Evolutionary conservation across 345 rosid species (phyloP), one percentile per base, ranked within the genome.

Genomic region (Eucalyptus pauciflora): DNA sequence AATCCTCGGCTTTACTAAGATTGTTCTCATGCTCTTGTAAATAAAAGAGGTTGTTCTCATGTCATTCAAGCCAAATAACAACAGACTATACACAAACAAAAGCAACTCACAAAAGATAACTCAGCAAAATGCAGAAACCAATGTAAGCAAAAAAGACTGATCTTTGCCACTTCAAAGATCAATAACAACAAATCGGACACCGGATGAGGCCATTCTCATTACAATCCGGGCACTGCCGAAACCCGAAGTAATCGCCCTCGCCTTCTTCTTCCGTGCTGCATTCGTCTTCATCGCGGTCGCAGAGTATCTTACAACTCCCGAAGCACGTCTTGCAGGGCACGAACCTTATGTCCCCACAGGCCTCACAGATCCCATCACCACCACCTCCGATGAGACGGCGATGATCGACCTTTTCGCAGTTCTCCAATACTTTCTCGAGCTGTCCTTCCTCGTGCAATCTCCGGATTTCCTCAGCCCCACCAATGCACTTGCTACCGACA

Each of bases 311-410:
- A 87, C 99, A 95, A 89, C 99, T 98, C 51, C 99, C 99, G 13
- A 94, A 95, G 90, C 99, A 98, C 20, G 97, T 95, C 88, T 96
- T 96, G 92, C 99, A 98, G 0, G 98, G 99, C 90, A 98, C 93
- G 92, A 98, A 98, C 93, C 99, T 92, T 29, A 98, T 20, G 90
- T 97, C 99, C 45, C 99, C 98, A 89, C 99, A 98, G 79, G 93
- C 98, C 90, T 96, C 96, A 52, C 99, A 98, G 37, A 93, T 93
- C 12, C 91, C 92, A 8, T 92, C 92, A 33, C 85, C 89, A 5
- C 90, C 89, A 6, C 67, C 25, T 1, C 88, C 50, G 79, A 86
- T 88, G 4, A 76, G 85, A 41, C 5, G 27, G 24, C 85, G 48
- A 14, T 92, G 91, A 33, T 92, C 93, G 62, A 90, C 93, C 91